Base-by-base conservation (phyloP, 2,329 filamentous ascomycete genomes). In the Colletotrichum liaoningense region DNA sequence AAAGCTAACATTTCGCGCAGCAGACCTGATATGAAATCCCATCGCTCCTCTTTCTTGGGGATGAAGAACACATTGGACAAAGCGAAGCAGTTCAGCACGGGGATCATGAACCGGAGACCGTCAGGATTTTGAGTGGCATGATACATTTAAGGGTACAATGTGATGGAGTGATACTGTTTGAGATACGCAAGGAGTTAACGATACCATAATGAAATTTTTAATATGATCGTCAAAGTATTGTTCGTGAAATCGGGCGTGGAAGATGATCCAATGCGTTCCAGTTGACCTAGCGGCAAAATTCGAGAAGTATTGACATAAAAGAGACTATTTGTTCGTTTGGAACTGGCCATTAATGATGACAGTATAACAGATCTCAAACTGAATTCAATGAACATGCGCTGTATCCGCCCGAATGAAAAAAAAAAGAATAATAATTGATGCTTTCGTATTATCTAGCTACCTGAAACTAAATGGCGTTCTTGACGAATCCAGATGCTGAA, bases 31-130 rank as follows among this genome's bases (percentile, higher is more conserved):
- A n/a, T 63, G 38, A 74, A 74, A 16, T 57, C 67, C 12, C 56
- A 67, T 35, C 72, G 72, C 24, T 56, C 72, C 26, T 74, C 72
- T 30, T 74, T 74, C 42, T 35, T 74, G 63, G 72, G 72, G 4
- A 74, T 74, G 72, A 74, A 74, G 54, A 74, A 74, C 7, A 74
- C 72, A 38, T 52, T 74, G n/a, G 72, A 68, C 14, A 74, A 72
- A 35, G 72, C 72, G 24, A 74, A 56, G 33, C 72, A 74, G 35
- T 72, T 74, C 9, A 74, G 72, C 26, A 74, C 68, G 5, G 72
- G 72, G 1, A 74, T 74, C 7, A 67, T 74, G 57, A 74, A 74
- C 19, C 72, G 72, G 38, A 74, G 70, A 58, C 8, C 72, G 30
- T 73, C 71, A n/a, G 71, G 71, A 22, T 62, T 73, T 35, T 73